Base-by-base conservation (phyloP, 768 basidiomycete genomes). In the Piloderma croceum region DNA sequence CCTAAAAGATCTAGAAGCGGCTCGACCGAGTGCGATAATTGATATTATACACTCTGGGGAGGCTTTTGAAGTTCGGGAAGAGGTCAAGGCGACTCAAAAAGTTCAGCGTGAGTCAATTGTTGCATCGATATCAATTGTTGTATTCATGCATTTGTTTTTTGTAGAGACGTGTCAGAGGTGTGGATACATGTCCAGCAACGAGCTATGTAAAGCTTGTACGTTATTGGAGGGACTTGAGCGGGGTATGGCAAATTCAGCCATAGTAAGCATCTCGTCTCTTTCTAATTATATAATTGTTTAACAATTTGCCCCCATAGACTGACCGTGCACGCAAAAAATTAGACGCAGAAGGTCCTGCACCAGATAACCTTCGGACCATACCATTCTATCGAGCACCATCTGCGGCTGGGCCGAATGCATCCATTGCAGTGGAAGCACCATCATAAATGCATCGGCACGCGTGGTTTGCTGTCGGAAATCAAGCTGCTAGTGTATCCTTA, bases 11-110 rank as follows among this genome's bases (percentile, higher is more conserved):
- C 71, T 98, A 11, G 96, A 99, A 66, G 89, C 85, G 0, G 84
- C 92, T 17, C 75, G 96, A 10, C 93, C 96, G 0, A 90, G 86
- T 54, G 90, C 90, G 1, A 96, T 99, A 49, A 90, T 99, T 46
- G 96, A 99, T 59, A 94, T 98, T 45, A 96, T 98, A 21, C 90
- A 96, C 60, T 92, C 88, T 1, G 93, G 93, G 6, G 93, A 97
- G 57, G 83, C 87, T 2, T 92, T 92, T 51, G 88, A 90, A 56
- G 68, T 93, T 17, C 79, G 76, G 47, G 84, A 90, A 34, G 86
- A 86, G 47, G 77, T 93, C n/a, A 88, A 82, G 54, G 81, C 81
- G 10, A 75, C 76, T 0, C 86, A 91, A 59, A 90, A 90, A 58
- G 61, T 71, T 21, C 88, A 92, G 61, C 88, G 92, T 94, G 62